These are phyloP conservation scores for Acer campestre DNA, from an alignment of 345 rosid genomes.

Conservation along the genomic window DNA sequence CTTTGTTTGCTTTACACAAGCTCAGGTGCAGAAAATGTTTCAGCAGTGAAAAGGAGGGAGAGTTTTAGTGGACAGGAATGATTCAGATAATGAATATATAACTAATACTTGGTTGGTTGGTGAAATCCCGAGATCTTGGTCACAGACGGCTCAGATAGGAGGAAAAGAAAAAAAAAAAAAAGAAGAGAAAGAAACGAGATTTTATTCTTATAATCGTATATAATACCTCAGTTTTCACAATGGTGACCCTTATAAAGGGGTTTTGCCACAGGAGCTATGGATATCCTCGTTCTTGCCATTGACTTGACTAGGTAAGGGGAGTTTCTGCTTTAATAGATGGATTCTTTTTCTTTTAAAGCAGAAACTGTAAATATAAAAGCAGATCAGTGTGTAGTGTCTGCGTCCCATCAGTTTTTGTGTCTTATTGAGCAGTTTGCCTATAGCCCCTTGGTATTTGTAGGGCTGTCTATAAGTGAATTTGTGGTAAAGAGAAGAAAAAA, in stretches of 20 bases:
- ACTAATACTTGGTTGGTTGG: conserved; percentile 41
- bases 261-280: conserved; percentile 26
- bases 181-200: conserved; percentile 7
- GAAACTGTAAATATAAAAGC: conserved; percentile 44
- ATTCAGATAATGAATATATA: conserved; percentile 37
- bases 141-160: conserved; percentile 27
- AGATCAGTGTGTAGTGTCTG: conserved; percentile 21
- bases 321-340: conserved; percentile 29
- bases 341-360: conserved; percentile 23
- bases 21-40: conserved; percentile 35
- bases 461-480: conserved; percentile 16
- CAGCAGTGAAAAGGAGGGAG: conserved; percentile 33
- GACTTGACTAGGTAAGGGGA: conserved; percentile 23
- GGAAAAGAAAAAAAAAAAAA: conserved; percentile 12
- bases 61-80: conserved; percentile 26
- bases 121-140: conserved; percentile 30
- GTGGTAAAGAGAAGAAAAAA: conserved; percentile 18
- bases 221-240: conserved; percentile 33
- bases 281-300: conserved; percentile 36
- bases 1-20: conserved; percentile 33
- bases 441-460: conserved; percentile 16
- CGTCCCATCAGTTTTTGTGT: conserved; percentile 21
- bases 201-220: conserved; percentile 14
- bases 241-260: conserved; percentile 22
- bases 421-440: conserved; percentile 24